These are phyloP conservation scores for Cystobasidium onofrii DNA, from an alignment of 768 basidiomycete species.

Conservation along the genomic window DNA sequence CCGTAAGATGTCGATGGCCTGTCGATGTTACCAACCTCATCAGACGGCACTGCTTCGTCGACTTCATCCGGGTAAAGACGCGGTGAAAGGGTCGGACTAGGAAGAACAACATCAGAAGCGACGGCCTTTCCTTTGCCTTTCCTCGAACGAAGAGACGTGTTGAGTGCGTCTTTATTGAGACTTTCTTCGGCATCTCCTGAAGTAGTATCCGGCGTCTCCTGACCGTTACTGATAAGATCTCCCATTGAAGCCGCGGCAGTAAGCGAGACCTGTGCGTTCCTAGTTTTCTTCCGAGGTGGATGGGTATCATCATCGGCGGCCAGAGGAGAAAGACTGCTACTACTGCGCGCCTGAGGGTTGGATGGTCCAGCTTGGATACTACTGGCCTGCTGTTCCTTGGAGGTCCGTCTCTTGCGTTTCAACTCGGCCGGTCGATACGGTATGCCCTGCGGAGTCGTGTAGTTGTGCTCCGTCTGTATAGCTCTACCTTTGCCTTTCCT, in stretches of 20 bases:
- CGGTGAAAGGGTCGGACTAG: slow-evolving; percentile 1
- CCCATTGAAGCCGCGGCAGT: neutral
- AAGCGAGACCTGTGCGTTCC: neutral
- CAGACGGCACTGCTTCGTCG: neutral
- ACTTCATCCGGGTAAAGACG: neutral
- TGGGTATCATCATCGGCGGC: neutral
- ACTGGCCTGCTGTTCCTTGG: neutral
- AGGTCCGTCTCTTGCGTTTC: neutral
- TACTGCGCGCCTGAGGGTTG: neutral
- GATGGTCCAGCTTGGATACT: neutral
- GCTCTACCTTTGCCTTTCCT: neutral
- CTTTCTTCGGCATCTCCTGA: neutral
- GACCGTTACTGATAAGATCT: neutral
- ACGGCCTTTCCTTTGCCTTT: neutral
- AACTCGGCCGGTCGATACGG: neutral
- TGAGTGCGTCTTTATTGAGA: neutral
- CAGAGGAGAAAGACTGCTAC: neutral
- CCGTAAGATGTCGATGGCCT: neutral
- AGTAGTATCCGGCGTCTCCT: neutral
- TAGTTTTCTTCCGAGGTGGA: neutral
- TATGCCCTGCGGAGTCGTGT: neutral
- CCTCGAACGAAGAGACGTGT: neutral
- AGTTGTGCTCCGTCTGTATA: neutral
- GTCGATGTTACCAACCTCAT: neutral
- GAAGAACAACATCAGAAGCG: neutral